Percentiles rank a stretch among this genome's conserved stretches.
These are phyloP conservation scores for Neurospora cerealis DNA, from an alignment of 495 filamentous ascomycete genomes.

Conservation along the genomic window DNA sequence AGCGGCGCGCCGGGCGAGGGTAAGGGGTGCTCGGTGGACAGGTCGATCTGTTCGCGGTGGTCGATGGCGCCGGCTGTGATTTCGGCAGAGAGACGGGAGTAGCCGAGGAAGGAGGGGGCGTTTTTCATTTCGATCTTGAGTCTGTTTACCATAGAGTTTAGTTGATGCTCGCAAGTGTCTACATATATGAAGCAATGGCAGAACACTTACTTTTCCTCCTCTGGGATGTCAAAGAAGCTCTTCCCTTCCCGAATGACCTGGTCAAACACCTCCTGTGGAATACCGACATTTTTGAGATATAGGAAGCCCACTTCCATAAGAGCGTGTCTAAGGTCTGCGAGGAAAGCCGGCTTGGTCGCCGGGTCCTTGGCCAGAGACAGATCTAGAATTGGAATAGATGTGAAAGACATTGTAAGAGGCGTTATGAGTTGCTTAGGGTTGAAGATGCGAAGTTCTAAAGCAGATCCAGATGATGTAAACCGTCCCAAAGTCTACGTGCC, in stretches of 20 bases:
- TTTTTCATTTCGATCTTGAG: conserved; percentile 87
- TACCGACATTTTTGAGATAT: conserved; percentile 78
- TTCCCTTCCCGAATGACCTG: conserved; percentile 60
- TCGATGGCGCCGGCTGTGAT: conserved; percentile 50
- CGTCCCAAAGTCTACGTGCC: not conserved
- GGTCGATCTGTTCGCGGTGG: conserved; percentile 85
- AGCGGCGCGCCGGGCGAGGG: conserved; percentile 54
- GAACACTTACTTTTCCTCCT: conserved; percentile 56
- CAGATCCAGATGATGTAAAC: too few relatives aligned
- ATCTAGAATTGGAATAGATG: conserved; percentile 70
- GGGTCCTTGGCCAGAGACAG: conserved; percentile 52
- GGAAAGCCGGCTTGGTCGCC: conserved; percentile 64
- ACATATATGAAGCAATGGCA: not conserved
- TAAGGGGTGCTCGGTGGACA: conserved; percentile 64
- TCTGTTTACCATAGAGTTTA: conserved; percentile 23
- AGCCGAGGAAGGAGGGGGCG: conserved; percentile 53
- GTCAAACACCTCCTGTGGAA: conserved; percentile 54
- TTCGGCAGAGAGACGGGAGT: conserved; percentile 51
- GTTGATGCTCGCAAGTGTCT: not conserved
- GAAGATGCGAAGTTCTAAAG: not conserved
- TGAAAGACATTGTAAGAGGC: conserved; percentile 49
- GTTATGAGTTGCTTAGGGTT: not conserved
- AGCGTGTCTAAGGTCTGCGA: conserved; percentile 62
- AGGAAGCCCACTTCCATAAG: conserved; percentile 88
- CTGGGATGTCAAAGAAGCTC: conserved; percentile 71